Evolutionary conservation across 352 stramenopile genomes (phyloP).

Genomic region (Phytophthora rubi): DNA sequence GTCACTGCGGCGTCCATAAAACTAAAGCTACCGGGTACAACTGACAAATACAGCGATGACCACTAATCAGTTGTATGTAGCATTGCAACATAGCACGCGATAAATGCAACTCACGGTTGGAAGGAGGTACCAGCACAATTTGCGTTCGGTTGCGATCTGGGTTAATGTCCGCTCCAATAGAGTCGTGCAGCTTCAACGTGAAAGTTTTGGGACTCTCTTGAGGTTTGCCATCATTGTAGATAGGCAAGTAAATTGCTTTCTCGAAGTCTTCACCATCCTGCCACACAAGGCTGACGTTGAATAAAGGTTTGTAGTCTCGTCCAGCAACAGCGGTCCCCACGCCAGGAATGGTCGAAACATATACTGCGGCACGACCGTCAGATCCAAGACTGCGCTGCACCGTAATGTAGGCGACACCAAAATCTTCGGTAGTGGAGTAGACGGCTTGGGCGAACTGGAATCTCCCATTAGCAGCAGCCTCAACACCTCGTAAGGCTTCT

Average conservation of each 20-base stretch:
- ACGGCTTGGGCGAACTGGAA: constrained; percentile 67
- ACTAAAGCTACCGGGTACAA: constrained; percentile 56
- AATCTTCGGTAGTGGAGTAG: constrained; percentile 67
- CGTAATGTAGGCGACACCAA: constrained; percentile 68
- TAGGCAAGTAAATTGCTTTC: constrained; percentile 65
- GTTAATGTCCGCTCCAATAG: constrained; percentile 65
- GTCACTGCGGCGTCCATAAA: constrained; percentile 49
- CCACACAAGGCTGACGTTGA: constrained; percentile 80
- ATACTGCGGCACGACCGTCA: constrained; percentile 67
- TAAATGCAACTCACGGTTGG: constrained; percentile 47
- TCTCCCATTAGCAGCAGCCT: constrained; percentile 38
- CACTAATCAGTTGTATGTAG: not conserved
- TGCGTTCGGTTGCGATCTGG: constrained; percentile 47
- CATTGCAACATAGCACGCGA: not conserved
- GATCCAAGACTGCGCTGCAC: constrained; percentile 72
- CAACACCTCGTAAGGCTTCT: not conserved
- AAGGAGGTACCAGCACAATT: constrained; percentile 55
- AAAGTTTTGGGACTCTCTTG: constrained; percentile 65
- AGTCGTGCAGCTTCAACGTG: constrained; percentile 61
- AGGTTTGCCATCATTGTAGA: constrained; percentile 65
- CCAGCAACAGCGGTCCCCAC: constrained; percentile 57
- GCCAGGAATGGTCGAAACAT: constrained; percentile 55
- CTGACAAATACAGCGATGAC: constrained; percentile 28
- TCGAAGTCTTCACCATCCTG: constrained; percentile 75
- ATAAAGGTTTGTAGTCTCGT: constrained; percentile 60